Base-by-base conservation (phyloP, 2,329 filamentous ascomycete genomes). In the Fusarium floridanum region DNA sequence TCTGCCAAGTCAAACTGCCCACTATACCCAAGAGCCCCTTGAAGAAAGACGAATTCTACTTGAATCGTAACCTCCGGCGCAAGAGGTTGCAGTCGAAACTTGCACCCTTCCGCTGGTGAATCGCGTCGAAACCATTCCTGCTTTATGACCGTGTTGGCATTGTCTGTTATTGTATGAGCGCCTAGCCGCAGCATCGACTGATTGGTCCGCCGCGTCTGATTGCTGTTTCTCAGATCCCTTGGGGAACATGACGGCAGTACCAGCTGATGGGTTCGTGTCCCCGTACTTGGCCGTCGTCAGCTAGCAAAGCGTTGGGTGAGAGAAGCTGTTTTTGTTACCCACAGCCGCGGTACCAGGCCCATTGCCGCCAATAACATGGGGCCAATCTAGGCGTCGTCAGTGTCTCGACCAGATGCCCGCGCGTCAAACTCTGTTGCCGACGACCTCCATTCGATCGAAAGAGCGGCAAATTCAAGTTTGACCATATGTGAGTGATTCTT, bases 1-100 rank as follows among this genome's bases (percentile, higher is more conserved):
- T 67, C 66, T 67, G 75, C 77, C 77, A 78, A 77, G 73, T 79
- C 76, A 79, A 78, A 79, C 77, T 50, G 36, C 61, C 53, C 62
- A 65, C 29, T 29, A 53, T 12, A 12, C 32, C 32, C 32, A 34
- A 34, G 64, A 71, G 56, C 73, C 72, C 73, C 73, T 73, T 34
- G 32, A 34, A 34, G 32, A 34, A 11, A 34, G 32, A 34, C 32
- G 32, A 34, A 14, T 34, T 34, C 32, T 34, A 34, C 50, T 74
- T 64, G 60, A 64, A 61, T 71, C 63, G 27, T 24, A 29, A 29
- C 34, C 61, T 22, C 48, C 34, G 22, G 41, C 61, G 39, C 45
- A 34, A 41, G 16, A 41, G 27, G 27, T 62, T 24, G 59, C 41
- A n/a, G 37, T 61, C 37, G 57, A 29, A 48, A 61, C 39, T 17